These are phyloP conservation scores for Colletotrichum kahawae DNA, from an alignment of 2,329 filamentous ascomycete genomes.

Conservation along the genomic window DNA sequence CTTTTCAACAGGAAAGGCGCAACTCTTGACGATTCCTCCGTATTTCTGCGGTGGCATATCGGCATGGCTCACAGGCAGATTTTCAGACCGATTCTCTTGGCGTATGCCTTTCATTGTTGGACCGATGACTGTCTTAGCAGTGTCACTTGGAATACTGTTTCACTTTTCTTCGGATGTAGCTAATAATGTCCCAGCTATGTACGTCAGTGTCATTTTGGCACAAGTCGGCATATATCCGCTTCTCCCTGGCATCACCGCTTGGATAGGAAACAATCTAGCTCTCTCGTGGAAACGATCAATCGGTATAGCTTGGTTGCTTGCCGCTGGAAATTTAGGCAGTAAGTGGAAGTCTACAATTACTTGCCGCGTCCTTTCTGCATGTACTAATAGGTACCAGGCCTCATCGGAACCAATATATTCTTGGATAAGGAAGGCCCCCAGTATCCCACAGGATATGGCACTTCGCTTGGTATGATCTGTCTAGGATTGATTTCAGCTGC, in stretches of 20 bases:
- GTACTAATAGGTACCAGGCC: conserved; percentile 29
- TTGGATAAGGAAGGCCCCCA: conserved; percentile 35
- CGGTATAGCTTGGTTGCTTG: conserved; percentile 27
- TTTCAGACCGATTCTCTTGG: conserved; percentile 40
- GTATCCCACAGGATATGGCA: conserved; percentile 41
- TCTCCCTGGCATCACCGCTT: conserved; percentile 29
- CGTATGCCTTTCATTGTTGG: conserved; percentile 42
- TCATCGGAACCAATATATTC: conserved; percentile 44
- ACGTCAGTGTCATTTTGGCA: neutral
- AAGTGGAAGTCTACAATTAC: neutral
- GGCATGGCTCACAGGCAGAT: conserved; percentile 30
- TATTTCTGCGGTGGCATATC: conserved; percentile 36
- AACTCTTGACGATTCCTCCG: conserved; percentile 37
- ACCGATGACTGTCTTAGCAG: conserved; percentile 32
- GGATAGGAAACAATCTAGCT: conserved; percentile 29
- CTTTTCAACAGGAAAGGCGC: conserved; percentile 34
- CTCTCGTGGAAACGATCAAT: conserved; percentile 27
- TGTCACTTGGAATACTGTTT: conserved; percentile 38
- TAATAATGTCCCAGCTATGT: conserved; percentile 35
- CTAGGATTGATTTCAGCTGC: conserved; percentile 12
- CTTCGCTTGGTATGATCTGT: conserved; percentile 8
- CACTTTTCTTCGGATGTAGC: conserved; percentile 35
- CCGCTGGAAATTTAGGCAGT: conserved; percentile 18
- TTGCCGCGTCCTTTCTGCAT: neutral
- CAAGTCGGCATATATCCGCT: conserved; percentile 34